A percentile compares a stretch with the other conserved stretches of the same genome.
phyloP scores from a whole-genome alignment of 345 rosid genomes.

The Hevea brasiliensis region DNA sequence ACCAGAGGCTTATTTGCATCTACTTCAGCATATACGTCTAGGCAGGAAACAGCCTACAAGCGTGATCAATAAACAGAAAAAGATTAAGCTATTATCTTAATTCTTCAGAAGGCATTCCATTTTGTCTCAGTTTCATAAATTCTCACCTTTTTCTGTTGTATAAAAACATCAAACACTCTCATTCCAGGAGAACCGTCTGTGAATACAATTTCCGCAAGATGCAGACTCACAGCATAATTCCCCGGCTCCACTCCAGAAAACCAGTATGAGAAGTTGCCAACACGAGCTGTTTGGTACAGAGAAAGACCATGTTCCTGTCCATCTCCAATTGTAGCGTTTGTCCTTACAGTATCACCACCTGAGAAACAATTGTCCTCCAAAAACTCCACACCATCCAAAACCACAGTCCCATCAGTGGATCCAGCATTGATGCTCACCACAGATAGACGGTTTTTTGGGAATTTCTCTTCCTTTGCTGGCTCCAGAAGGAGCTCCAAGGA shows the following conservation, averaged over 20 bases:
- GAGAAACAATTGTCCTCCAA: slow-evolving; percentile 36
- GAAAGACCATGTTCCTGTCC: slow-evolving; percentile 26
- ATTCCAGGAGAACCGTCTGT: slow-evolving; percentile 49
- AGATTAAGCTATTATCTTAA: not conserved
- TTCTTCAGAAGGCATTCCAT: not conserved
- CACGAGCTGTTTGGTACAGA: slow-evolving; percentile 53
- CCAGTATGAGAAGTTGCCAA: slow-evolving; percentile 47
- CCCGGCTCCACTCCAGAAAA: slow-evolving; percentile 46
- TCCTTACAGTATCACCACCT: slow-evolving; percentile 47
- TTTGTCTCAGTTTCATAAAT: not conserved
- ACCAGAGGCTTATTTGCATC: slow-evolving; percentile 57
- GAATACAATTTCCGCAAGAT: slow-evolving; percentile 58
- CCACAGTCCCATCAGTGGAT: slow-evolving; percentile 30
- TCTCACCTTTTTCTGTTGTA: slow-evolving; percentile 57
- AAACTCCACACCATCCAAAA: slow-evolving; percentile 35
- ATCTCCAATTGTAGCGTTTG: slow-evolving; percentile 35
- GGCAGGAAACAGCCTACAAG: slow-evolving; percentile 49
- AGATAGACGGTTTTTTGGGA: slow-evolving; percentile 19
- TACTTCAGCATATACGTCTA: slow-evolving; percentile 58
- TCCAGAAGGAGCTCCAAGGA: slow-evolving; percentile 75
- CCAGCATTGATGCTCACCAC: slow-evolving; percentile 50
- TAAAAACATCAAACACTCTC: slow-evolving; percentile 56
- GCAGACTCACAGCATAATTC: slow-evolving; percentile 44
- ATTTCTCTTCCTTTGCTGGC: slow-evolving; percentile 21
- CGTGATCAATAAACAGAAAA: not conserved